Base-by-base conservation (phyloP, 768 basidiomycete species). In the Porpolomopsis calyptriformis region DNA sequence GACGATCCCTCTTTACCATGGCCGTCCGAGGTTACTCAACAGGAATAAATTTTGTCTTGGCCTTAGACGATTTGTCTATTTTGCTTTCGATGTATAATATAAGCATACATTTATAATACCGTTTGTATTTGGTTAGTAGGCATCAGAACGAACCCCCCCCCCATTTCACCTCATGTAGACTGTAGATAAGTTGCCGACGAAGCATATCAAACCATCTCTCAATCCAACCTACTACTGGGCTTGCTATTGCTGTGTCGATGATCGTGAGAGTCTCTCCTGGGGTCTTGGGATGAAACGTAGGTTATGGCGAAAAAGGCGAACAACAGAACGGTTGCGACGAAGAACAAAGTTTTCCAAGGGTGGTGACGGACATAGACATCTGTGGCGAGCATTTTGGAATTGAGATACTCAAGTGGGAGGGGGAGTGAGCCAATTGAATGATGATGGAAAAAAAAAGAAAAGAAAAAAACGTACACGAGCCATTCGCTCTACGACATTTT, bases 401-500 rank as follows among this genome's bases (percentile, higher is more conserved):
- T 77, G 25, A 74, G 57, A 49, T 61, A 63, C 73, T 74, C 51
- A 23, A 40, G 18, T 11, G 39, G 11, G 40, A 45, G 19, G 9
- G n/a, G n/a, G n/a, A n/a, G n/a, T n/a, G n/a, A n/a, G n/a, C n/a
- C n/a, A n/a, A n/a, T n/a, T n/a, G n/a, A n/a, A n/a, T 16, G 16
- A 33, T 35, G 40, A 26, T 35, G 45, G 5, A 51, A 34, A 34
- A 23, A 16, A 14, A 5, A 7, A 10, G 8, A 23, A 19, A 35
- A 49, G 40, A 4, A 23, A 35, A 43, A n/a, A 36, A 55, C 63
- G 5, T 59, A 85, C 85, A 49, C 80, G 64, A 0, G 80, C 77
- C 7, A 74, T 49, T 29, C 87, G 72, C 59, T 90, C 86, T 11
- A 86, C 55, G 3, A 72, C 31, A 54, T 79, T 86, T 55, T 84